Conservation (phyloP, 495 filamentous ascomycete genomes). For the Elasticomyces elasticus region DNA sequence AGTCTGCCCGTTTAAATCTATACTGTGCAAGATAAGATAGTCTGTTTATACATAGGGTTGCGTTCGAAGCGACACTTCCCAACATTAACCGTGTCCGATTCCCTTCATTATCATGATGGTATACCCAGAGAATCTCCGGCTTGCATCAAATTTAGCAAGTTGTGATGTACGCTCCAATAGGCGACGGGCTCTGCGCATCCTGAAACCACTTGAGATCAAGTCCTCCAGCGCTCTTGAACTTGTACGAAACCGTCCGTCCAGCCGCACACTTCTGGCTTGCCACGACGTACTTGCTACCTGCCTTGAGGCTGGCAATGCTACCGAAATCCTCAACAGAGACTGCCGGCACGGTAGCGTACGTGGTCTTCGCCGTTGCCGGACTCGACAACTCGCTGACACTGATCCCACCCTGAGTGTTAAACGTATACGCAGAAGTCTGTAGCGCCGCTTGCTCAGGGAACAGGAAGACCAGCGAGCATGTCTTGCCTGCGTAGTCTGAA, state of each 20-base stretch:
- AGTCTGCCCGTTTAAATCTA: no score
- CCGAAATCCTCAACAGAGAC: neutral
- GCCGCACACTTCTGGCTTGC: conserved; percentile 15
- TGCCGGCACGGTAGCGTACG: conserved; percentile 15
- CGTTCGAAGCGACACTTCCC: no score
- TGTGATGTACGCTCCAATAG: conserved; percentile 19
- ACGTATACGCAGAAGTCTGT: conserved; percentile 17
- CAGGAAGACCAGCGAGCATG: conserved; percentile 29
- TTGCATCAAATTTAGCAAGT: conserved; percentile 16
- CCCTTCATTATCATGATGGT: no score
- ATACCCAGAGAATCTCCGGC: neutral
- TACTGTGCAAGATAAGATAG: no score
- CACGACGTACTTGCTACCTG: conserved; percentile 18
- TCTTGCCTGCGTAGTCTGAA: conserved; percentile 20
- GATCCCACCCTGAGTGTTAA: conserved; percentile 24
- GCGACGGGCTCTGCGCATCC: conserved; percentile 18
- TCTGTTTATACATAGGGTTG: no score
- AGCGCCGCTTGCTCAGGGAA: conserved; percentile 22
- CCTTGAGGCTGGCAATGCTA: conserved; percentile 9
- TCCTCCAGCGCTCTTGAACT: conserved; percentile 14
- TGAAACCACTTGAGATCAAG: conserved; percentile 23
- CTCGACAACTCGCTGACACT: conserved; percentile 20
- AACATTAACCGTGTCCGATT: no score
- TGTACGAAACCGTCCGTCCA: conserved; percentile 10
- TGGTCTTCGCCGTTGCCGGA: conserved; percentile 21